Evolutionary conservation across 2,329 filamentous ascomycete genomes (phyloP), one percentile per base, ranked within the genome.

Genomic region (Cladosporium halotolerans): DNA sequence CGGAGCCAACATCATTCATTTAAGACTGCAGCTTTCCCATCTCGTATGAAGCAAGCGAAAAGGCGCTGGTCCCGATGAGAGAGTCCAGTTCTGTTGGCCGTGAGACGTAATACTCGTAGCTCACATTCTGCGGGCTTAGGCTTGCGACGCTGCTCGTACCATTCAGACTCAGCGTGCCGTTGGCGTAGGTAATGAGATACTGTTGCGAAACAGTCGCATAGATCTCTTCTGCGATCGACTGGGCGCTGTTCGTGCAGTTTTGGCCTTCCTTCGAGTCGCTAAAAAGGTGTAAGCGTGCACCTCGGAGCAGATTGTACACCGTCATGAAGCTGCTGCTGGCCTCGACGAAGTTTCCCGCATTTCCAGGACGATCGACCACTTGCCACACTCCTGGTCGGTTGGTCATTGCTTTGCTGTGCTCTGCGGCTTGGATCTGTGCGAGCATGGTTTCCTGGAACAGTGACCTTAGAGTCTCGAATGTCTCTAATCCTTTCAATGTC

Each of bases 271-370:
- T 11, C 36, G 13, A n/a, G 5, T 62, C 56, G 2, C 58, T 55
- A 11, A 73, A 57, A 34, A 71, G 64, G 0, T 73, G 75, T 5
- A 72, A 42, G 31, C 70, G 62, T 8, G 69, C 66, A 0, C 75
- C 79, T 57, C 73, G 76, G 10, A 81, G 63, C 55, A 80, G 65
- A 0, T 77, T 74, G 52, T 78, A 80, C 0, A 73, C 70, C 58
- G 82, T 83, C 76, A 84, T 81, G 2, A 76, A 77, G 9, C 75
- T 77, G 9, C 74, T 79, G 49, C 79, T 82, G 32, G 76, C 78
- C 69, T 84, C 81, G 38, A 84, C 72, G 61, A 82, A 84, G 61
- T 85, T 84, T 0, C 76, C 77, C 52, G 2, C 65, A 60, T 1
- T 72, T 6, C 59, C 73, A 0, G 74, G 72, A 38, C 75, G 72